Conservation (phyloP, 1,284 basidiomycete species). For the Mrakiaceae sp. region DNA sequence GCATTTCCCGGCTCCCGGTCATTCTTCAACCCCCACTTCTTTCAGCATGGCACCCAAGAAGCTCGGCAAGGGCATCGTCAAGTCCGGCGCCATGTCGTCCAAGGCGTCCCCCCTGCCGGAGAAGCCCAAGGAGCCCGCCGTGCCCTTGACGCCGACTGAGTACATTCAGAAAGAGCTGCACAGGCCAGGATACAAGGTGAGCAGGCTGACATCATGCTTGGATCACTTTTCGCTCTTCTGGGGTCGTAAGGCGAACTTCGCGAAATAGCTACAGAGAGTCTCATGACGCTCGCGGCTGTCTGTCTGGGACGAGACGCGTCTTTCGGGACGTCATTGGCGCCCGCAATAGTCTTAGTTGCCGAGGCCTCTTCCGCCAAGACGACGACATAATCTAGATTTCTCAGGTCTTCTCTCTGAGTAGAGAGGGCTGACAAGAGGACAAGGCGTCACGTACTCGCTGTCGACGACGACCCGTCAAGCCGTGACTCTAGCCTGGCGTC, state of each 20-base stretch:
- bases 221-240: background rate
- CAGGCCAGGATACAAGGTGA: slow-evolving; percentile 12
- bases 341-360: too few relatives aligned
- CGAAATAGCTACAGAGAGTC: background rate
- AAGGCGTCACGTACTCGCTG: too few relatives aligned
- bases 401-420: too few relatives aligned
- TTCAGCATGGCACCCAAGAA: slow-evolving; percentile 13
- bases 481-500: background rate
- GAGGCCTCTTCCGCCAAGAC: too few relatives aligned
- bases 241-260: background rate
- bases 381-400: too few relatives aligned
- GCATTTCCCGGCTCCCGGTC: background rate
- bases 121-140: slow-evolving; percentile 7
- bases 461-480: too few relatives aligned
- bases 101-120: slow-evolving; percentile 17
- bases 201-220: background rate
- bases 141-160: slow-evolving; percentile 15
- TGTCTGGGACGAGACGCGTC: background rate
- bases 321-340: background rate
- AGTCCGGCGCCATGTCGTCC: slow-evolving; percentile 13
- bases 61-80: slow-evolving; percentile 14
- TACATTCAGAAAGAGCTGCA: slow-evolving; percentile 15
- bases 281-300: background rate
- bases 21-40: background rate
- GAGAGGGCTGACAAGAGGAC: too few relatives aligned